A percentile compares a stretch with the other conserved stretches of the same genome.
phyloP scores from a whole-genome alignment of 345 rosid genomes.

The Angophora floribunda region DNA sequence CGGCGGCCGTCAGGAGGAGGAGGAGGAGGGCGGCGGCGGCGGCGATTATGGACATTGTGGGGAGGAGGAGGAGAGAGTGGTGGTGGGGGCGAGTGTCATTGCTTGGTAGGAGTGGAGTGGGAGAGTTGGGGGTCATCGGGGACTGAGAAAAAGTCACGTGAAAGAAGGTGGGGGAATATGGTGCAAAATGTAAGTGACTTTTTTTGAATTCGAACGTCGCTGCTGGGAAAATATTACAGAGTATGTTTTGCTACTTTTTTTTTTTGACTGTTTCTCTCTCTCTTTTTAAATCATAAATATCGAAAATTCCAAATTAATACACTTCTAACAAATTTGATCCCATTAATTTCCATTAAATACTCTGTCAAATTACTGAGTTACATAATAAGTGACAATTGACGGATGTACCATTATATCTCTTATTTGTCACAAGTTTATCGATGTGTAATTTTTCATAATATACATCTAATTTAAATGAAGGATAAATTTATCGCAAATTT shows the following conservation, averaged over 20 bases:
- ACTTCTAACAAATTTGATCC: no score
- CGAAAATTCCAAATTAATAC: no score
- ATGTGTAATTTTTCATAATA: rapidly evolving
- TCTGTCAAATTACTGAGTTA: no score
- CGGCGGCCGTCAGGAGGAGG: neutral
- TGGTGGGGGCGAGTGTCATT: neutral
- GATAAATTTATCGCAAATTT: no score
- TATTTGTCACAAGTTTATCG: rapidly evolving
- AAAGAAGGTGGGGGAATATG: neutral
- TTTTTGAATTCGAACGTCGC: neutral
- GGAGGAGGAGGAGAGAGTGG: neutral
- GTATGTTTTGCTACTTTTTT: neutral
- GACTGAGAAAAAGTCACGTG: neutral
- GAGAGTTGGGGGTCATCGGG: neutral
- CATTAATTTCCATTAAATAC: no score
- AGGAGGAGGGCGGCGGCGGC: neutral
- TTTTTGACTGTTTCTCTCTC: no score
- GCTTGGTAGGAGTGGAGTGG: neutral
- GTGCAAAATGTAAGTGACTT: neutral
- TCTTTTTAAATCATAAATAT: no score
- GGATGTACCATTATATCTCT: rapidly evolving
- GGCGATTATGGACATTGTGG: neutral
- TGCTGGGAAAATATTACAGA: neutral
- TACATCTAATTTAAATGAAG: rapidly evolving
- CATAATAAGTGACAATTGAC: no score